Base-by-base conservation (phyloP, 352 stramenopile genomes). In the Globisporangium heterothallicum region DNA sequence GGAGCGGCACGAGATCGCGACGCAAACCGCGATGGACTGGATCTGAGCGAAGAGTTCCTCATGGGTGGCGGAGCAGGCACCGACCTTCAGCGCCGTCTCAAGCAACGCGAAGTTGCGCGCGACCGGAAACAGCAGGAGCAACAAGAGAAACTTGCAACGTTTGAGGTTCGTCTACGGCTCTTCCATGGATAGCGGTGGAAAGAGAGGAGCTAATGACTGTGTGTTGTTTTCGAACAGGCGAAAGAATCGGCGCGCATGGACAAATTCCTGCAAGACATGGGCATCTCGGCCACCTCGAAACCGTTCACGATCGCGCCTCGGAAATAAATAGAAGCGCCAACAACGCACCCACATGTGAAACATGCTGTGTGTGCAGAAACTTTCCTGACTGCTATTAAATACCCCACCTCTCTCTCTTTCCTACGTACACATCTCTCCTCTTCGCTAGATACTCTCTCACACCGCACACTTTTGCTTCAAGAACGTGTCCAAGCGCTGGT, bases 181-280 rank as follows among this genome's bases (percentile, higher is more conserved):
- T n/a, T n/a, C n/a, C n/a, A n/a, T n/a, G n/a, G n/a, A n/a, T n/a
- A n/a, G n/a, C n/a, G n/a, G n/a, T n/a, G n/a, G n/a, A n/a, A n/a
- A n/a, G n/a, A n/a, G n/a, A n/a, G n/a, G n/a, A n/a, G n/a, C n/a
- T n/a, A n/a, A n/a, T n/a, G n/a, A n/a, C n/a, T n/a, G n/a, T n/a
- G 9, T 18, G 19, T 44, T 51, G 24, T 26, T 26, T 8, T 34
- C 29, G 45, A 16, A 5, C 35, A 88, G 76, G 78, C 77, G 1
- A 85, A 86, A 29, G 78, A 90, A 47, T 66, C 68, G 3, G 78
- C 74, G 14, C 67, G 78, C 5, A 90, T 90, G 78, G 74, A 90
- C 44, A 86, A 88, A 59, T 90, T 90, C 29, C 53, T 90, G 19
- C 54, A 66, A 21, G 76, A 86, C 22, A 87, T 90, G 76, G 78